Evolutionary conservation across 2,329 filamentous ascomycete species (phyloP), one percentile per base, ranked within the genome.

Genomic region (Verticillium zaregamsianum): DNA sequence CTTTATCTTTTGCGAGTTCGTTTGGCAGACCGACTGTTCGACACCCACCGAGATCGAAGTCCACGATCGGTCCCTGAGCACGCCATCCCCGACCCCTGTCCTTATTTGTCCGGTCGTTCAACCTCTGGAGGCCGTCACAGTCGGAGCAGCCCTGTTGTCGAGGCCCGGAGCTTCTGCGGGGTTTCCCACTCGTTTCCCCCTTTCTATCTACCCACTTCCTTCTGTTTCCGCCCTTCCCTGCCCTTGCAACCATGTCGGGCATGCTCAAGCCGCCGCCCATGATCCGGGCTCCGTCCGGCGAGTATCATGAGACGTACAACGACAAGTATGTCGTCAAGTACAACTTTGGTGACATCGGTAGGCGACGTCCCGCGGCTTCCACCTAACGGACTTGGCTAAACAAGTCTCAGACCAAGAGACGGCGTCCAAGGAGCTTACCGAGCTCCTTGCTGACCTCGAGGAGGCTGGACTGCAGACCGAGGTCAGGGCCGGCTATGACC

Each of bases 401-500:
- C 55, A 15, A 8, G 5, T 3, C 8, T 0, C 37, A 78, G 76
- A 77, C 23, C 68, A 68, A 28, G 71, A 77, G 45, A 68, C 65
- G 5, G 75, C 76, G 1, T 61, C 68, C 55, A 65, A 72, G 20
- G 73, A 77, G 55, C 72, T 78, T 59, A 70, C 67, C n/a, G 63
- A 64, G 5, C 79, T 92, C 3, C 77, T 90, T 33, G 74, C 82
- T 32, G 82, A 85, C 45, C 76, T 92, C 37, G 80, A 85, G 12
- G 80, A 80, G 45, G 86, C 88, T 33, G 88, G 89, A 11, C 78
- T 92, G 61, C 82, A 88, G 60, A 88, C 86, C 0, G 89, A 92
- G 73, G 87, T 91, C n/a, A 83, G 90, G 65, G 86, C 87, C 64
- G 90, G 89, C 23, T 84, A 87, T 62, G 84, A 86, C n/a, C 80